Percentiles rank a stretch among this genome's conserved stretches.
Conservation (phyloP, 1,284 basidiomycete genomes). For the Rhodotorula mucilaginosa region DNA sequence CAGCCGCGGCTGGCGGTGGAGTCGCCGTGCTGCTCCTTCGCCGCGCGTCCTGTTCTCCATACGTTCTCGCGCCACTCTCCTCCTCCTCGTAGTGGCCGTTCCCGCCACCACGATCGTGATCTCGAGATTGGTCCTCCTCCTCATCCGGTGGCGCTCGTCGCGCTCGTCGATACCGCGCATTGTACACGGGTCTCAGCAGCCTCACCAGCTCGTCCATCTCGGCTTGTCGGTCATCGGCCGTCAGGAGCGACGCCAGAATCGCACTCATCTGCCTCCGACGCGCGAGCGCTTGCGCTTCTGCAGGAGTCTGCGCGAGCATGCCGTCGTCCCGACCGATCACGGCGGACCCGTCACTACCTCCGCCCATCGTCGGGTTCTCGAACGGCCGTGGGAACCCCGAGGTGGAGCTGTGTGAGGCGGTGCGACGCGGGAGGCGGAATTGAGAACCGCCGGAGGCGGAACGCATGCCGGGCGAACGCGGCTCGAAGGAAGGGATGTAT, state of each 20-base stretch:
- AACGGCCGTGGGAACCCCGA: background rate
- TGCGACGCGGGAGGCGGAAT: background rate
- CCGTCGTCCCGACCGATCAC: background rate
- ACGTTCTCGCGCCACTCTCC: no score
- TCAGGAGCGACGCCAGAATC: conserved; percentile 45
- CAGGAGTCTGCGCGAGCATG: background rate
- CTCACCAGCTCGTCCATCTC: conserved; percentile 46
- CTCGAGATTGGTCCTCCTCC: background rate
- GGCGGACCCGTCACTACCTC: background rate
- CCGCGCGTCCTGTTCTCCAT: no score
- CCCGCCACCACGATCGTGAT: background rate
- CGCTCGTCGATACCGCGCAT: background rate
- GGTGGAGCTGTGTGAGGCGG: conserved; percentile 1
- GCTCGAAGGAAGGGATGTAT: background rate
- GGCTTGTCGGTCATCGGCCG: conserved; percentile 48
- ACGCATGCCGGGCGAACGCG: background rate
- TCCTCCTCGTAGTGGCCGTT: background rate
- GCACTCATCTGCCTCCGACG: conserved; percentile 28
- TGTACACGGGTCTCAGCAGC: conserved; percentile 36
- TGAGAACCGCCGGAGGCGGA: background rate
- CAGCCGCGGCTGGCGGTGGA: background rate
- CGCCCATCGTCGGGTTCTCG: background rate
- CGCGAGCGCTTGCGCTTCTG: conserved; percentile 14
- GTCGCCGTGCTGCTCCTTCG: no score
- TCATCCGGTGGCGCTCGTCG: background rate